Base-by-base conservation (phyloP, 164 flowering plant genomes). In the Platanus orientalis region DNA sequence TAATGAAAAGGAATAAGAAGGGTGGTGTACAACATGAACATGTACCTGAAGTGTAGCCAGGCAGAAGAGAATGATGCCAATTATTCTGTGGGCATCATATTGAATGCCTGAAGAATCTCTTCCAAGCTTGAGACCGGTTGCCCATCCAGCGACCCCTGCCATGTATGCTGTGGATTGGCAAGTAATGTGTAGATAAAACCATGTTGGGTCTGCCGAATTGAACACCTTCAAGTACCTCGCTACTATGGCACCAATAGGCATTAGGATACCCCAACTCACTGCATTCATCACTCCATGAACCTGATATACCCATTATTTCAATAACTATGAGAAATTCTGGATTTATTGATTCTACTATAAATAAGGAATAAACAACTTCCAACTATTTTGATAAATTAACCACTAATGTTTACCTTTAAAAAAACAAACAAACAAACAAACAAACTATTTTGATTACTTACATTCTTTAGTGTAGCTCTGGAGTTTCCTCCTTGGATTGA, bases 201-300 rank as follows among this genome's bases (percentile, higher is more conserved):
- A 77, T 9, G 73, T 73, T 0, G 80, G 95, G 49, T 83, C 80
- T 3, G 88, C 88, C 0, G 84, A 75, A 57, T 80, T 74, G 77
- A 80, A 83, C 24, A 85, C 91, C 80, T 60, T 88, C 80, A 88
- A 32, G 72, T 92, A 92, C 76, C 98, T 84, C n/a, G 96, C 98
- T 17, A 78, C 62, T 0, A 90, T 67, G 24, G 73, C 90, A 20
- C 96, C 98, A 21, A 80, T 23, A 17, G 98, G 98, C 85, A 92
- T 75, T 75, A 92, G 17, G 12, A 72, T 77, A 3, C 98, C 98
- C 96, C 98, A 92, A 53, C 95, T 84, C 19, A 87, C 71, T 1
- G 83, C 83, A 63, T 85, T 89, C 45, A 89, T 61, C 47, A 87
- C 80, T 50, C 97, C 97, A 71, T 92, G 97, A 69, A 77, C 72